Evolutionary conservation across 345 rosid genomes (phyloP), one percentile per base, ranked within the genome.

Genomic region (Turritis glabra): DNA sequence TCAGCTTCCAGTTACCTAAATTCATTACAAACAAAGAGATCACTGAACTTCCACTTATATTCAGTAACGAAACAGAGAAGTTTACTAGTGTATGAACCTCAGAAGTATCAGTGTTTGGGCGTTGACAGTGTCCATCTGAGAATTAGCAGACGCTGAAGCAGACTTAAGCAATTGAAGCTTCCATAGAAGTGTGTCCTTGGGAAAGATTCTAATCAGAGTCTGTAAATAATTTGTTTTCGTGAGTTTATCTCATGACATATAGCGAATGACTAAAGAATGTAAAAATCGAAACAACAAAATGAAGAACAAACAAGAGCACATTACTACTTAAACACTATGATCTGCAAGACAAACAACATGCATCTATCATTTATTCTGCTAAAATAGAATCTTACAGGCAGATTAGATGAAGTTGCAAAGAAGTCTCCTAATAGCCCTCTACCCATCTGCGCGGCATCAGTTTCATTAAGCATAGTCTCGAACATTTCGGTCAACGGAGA

Each of bases 111-210:
- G 81, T 26, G 77, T 82, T 75, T 88, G 83, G 52, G 92, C 94
- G 67, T 77, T 80, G 70, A 84, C 76, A 35, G 82, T 81, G 64
- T 83, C 62, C 56, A 90, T 85, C 48, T 77, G 85, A 23, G 86
- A 83, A 73, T 80, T 83, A 64, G 85, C 84, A 74, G 70, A 82
- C 64, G 82, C 81, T 46, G 94, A 76, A 77, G 88, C 89, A 75
- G 85, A 77, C 74, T 78, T 80, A 21, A 87, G 87, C 82, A 93
- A 62, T 56, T 80, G 80, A 69, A 93, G 82, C 84, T 89, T 91
- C 98, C 96, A 93, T 3, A 75, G 79, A 79, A 93, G 85, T 73
- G 50, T 44, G 21, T 44, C 50, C 50, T 44, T 44, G 50, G 19
- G 19, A 44, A 44, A 44, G 12, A 88, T 79, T 63, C 80, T 84